Evolutionary conservation across 1,139 yeast species (phyloP).

Genomic region (Nakaseomyces uthaithaninus): DNA sequence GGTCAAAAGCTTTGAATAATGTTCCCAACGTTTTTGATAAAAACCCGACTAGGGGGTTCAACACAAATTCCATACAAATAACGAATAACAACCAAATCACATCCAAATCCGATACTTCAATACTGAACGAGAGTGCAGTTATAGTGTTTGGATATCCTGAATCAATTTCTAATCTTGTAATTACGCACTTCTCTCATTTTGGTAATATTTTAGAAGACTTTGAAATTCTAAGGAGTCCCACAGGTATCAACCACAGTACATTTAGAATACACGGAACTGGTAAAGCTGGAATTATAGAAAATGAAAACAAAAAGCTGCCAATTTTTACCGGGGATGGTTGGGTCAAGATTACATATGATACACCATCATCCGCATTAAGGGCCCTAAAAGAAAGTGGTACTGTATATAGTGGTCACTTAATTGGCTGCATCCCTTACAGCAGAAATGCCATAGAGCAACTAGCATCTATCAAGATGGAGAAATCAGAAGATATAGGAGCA

Average conservation of each 20-base stretch:
- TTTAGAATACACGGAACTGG: slow-evolving; percentile 6
- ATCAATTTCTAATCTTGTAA: slow-evolving; percentile 53
- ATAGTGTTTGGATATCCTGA: slow-evolving; percentile 88
- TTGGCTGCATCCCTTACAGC: slow-evolving; percentile 71
- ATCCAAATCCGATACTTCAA: slow-evolving; percentile 15
- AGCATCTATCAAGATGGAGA: slow-evolving; percentile 46
- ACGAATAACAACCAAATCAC: slow-evolving; percentile 19
- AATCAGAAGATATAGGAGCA: slow-evolving; percentile 49
- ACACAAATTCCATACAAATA: slow-evolving; percentile 14
- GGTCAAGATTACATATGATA: slow-evolving; percentile 79
- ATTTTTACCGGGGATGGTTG: slow-evolving; percentile 80
- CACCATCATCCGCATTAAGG: slow-evolving; percentile 65
- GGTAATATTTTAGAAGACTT: slow-evolving; percentile 78
- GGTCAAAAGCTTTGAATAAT: slow-evolving; percentile 4
- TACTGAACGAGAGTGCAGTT: slow-evolving; percentile 51
- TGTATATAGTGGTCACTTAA: slow-evolving; percentile 57
- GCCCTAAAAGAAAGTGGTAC: slow-evolving; percentile 79
- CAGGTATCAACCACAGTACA: slow-evolving; percentile 6
- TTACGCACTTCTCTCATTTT: slow-evolving; percentile 69
- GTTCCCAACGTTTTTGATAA: slow-evolving; percentile 36
- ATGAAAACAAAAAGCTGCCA: slow-evolving; percentile 35
- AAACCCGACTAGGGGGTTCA: slow-evolving; percentile 22
- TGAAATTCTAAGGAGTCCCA: slow-evolving; percentile 33
- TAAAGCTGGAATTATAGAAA: slow-evolving; percentile 12
- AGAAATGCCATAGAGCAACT: slow-evolving; percentile 55